Evolutionary conservation across 208 protist genomes (phyloP), one percentile per base, ranked within the genome.

Genomic region (Acanthamoeba royreba): DNA sequence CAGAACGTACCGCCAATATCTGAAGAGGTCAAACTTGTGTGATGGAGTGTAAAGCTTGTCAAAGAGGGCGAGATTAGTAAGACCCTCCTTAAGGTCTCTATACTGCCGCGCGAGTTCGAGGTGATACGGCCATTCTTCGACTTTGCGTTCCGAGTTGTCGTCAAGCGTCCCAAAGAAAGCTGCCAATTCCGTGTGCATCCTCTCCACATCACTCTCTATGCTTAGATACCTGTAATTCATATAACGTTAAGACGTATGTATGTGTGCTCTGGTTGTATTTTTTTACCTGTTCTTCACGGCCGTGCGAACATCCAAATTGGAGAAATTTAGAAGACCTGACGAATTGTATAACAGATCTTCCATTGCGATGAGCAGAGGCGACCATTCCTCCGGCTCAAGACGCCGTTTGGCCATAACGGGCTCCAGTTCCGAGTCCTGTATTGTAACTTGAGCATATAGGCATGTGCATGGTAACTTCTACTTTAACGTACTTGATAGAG

Each of bases 101-200:
- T n/a, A 52, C 38, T 91, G 74, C 8, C 83, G 28, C 33, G 88
- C 63, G 25, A 53, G 46, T 13, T 91, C 38, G 4, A 95, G 42
- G 33, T 96, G 95, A 45, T 87, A 92, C 19, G 93, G 93, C 31
- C 93, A 79, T 40, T 96, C 95, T 40, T 96, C 95, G 52, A 95
- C 63, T 40, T 95, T 95, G 63, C 93, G 17, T 58, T 46, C 43
- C 35, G 83, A 47, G 8, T 7, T 55, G 53, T 83, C 87, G 25
- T 86, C 55, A 19, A 92, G 3, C 38, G 11, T 38, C 7, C 55
- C 43, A 3, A 95, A 94, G 2, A 89, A 77, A 11, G 69, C 19
- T 0, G 93, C 95, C 3, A 96, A 13, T 7, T 96, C 72, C 0
- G 33, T 0, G 66, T 96, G 93, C 55, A 94, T 46, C 15, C 81